Percentiles rank a stretch among this genome's conserved stretches.
Conservation (phyloP, 768 basidiomycete genomes). For the Daedaleopsis sinensis region DNA sequence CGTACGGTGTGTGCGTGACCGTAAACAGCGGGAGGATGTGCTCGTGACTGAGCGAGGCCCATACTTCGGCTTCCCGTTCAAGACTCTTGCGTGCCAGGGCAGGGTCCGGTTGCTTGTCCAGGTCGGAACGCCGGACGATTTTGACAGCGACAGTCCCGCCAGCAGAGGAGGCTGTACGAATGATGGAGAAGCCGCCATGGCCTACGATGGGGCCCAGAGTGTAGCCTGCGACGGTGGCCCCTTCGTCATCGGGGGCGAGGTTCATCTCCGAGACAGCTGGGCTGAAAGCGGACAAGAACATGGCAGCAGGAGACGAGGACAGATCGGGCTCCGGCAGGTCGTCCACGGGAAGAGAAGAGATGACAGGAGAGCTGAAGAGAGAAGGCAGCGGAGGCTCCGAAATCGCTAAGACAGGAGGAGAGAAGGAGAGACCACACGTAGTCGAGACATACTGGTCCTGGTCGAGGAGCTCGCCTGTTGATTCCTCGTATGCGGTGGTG, state of each 20-base stretch:
- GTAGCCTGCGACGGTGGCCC: constrained; percentile 69
- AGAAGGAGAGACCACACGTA: constrained; percentile 13
- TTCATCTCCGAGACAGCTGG: constrained; percentile 31
- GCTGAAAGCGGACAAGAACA: constrained; percentile 71
- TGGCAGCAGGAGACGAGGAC: constrained; percentile 65
- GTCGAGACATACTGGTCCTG: constrained; percentile 20
- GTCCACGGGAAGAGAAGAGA: constrained; percentile 6
- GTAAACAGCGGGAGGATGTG: constrained; percentile 86
- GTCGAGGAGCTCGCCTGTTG: constrained; percentile 1
- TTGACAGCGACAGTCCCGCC: constrained; percentile 81
- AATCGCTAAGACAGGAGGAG: constrained; percentile 5
- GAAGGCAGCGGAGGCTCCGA: constrained; percentile 12
- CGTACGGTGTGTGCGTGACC: constrained; percentile 55
- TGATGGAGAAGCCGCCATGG: constrained; percentile 80
- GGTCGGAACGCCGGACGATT: constrained; percentile 66
- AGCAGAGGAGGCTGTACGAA: constrained; percentile 66
- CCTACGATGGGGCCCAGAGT: constrained; percentile 77
- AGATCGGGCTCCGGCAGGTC: constrained; percentile 17
- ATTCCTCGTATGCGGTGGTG: neutral
- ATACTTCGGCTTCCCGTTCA: constrained; percentile 70
- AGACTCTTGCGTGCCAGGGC: constrained; percentile 54
- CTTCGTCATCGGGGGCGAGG: constrained; percentile 62
- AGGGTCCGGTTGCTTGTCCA: constrained; percentile 55
- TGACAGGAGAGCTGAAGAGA: constrained; percentile 2
- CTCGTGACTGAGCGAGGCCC: constrained; percentile 80